Base-by-base conservation (phyloP, 768 basidiomycete genomes). In the Grammothele lineata region DNA sequence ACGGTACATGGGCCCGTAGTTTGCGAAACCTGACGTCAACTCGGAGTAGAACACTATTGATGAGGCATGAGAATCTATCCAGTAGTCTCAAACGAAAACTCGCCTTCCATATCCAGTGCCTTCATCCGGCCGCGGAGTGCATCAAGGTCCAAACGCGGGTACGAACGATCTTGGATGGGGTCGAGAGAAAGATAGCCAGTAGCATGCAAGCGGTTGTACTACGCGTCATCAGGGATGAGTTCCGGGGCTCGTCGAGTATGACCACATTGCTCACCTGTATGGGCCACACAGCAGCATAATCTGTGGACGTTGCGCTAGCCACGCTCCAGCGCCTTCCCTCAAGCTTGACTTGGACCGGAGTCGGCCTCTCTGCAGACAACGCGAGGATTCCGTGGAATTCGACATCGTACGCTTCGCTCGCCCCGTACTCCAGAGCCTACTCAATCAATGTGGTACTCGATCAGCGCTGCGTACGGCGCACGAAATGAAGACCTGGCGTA, bases 361-460 rank as follows among this genome's bases (percentile, higher is more conserved):
- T 35, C 3, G 61, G 59, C 2, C 44, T 51, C 39, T 62, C 57
- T 7, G 60, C 43, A 3, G 62, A 58, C 4, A 63, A 47, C 9
- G 60, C 45, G 5, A 63, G 51, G 24, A 64, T 54, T 2, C 60
- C 48, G 33, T 39, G 45, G 27, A 66, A 59, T 15, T 62, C 50
- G 24, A 64, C 58, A 38, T 66, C 50, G 51, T 51, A 57, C 3
- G 53, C 52, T 48, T 38, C 56, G 52, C 37, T 39, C 2, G 61
- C 63, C 9, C 70, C 70, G 39, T 62, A 66, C 41, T 71, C 68
- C 12, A 72, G 47, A 2, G 64, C 67, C 70, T 70, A 19, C 26
- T 10, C 27, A 30, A 30, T 7, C 27, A 14, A 30, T 14, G 27
- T 7, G 21, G 21, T 4, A 6, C 11, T 17, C 15, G 11, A 27